Base-by-base conservation (phyloP, 306 rosid species). In the Hippophae tibetana region DNA sequence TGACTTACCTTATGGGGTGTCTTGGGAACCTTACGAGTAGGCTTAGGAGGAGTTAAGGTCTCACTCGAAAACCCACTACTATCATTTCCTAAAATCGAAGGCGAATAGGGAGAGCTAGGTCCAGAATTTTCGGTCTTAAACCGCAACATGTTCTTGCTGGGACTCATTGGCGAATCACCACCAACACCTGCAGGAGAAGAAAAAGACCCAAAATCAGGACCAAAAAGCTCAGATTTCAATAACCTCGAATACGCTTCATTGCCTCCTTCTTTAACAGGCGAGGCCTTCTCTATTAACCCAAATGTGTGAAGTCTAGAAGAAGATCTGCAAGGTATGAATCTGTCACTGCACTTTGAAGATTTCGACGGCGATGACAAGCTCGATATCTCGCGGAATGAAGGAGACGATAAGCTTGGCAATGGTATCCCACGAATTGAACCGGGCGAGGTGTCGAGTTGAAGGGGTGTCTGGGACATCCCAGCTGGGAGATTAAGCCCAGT, bases 301-400 rank as follows among this genome's bases (percentile, higher is more conserved):
- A 93, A 93, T 0, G 96, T 86, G 79, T 93, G 94, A 1, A 93
- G 90, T 74, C 99, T 72, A 0, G 99, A 93, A 2, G 97, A 89
- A 0, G 99, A 93, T 58, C 99, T 82, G 65, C 99, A 93, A 0
- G 99, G 99, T 8, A 93, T 93, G 90, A 93, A 93, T 63, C 99
- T 78, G 65, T 93, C 99, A 52, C 99, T 93, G 64, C 97, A 88
- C 0, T 78, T 69, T 0, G 93, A 85, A 10, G 84, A 55, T 56
- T 78, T 84, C 26, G 53, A 49, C 23, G 25, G 74, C 51, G 74
- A 69, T 2, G 84, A 75, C 27, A 79, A 66, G 60, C 72, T 84
- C 2, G 87, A 79, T 10, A 79, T 57, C 55, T 31, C 38, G 38
- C 38, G 38, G 38, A 2, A 31, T 31, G 38, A 47, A 6, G 76